Evolutionary conservation across 495 filamentous ascomycete genomes (phyloP).

Genomic region (Cryomyces antarcticus): DNA sequence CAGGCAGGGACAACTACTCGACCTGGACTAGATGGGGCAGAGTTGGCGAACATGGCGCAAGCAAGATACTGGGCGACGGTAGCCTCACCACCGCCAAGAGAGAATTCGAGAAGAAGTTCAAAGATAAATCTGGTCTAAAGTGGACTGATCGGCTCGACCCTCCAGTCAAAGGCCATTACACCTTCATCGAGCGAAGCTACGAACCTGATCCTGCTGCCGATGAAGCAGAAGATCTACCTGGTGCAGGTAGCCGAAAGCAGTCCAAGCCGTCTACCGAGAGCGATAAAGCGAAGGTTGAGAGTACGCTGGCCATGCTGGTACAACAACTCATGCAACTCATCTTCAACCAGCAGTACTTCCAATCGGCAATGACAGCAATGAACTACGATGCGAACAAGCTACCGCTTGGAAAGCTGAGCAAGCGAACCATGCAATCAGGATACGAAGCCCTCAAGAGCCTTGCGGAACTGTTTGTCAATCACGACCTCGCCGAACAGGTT

Average conservation of each 20-base stretch:
- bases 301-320: slow-evolving; percentile 33
- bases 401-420: slow-evolving; percentile 67
- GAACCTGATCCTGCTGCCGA: slow-evolving; percentile 24
- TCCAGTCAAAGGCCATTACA: slow-evolving; percentile 49
- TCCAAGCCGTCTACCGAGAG: slow-evolving; percentile 5
- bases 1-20: slow-evolving; percentile 17
- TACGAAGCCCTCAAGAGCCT: slow-evolving; percentile 58
- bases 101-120: slow-evolving; percentile 56
- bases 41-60: slow-evolving; percentile 53
- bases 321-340: slow-evolving; percentile 59
- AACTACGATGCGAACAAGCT: slow-evolving; percentile 63
- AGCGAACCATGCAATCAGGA: slow-evolving; percentile 46
- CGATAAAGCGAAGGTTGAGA: slow-evolving; percentile 19
- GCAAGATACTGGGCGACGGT: slow-evolving; percentile 23
- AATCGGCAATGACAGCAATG: slow-evolving; percentile 40
- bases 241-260: background rate
- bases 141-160: slow-evolving; percentile 42
- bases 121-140: slow-evolving; percentile 45
- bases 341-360: slow-evolving; percentile 54
- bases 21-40: slow-evolving; percentile 62
- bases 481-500: slow-evolving; percentile 20
- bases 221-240: slow-evolving; percentile 6
- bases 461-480: slow-evolving; percentile 36
- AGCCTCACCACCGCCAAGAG: slow-evolving; percentile 25
- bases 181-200: slow-evolving; percentile 53